A percentile compares a stretch with the other conserved stretches of the same genome.
Conservation (phyloP, 2,329 filamentous ascomycete genomes). For the Fusarium ambrosium region DNA sequence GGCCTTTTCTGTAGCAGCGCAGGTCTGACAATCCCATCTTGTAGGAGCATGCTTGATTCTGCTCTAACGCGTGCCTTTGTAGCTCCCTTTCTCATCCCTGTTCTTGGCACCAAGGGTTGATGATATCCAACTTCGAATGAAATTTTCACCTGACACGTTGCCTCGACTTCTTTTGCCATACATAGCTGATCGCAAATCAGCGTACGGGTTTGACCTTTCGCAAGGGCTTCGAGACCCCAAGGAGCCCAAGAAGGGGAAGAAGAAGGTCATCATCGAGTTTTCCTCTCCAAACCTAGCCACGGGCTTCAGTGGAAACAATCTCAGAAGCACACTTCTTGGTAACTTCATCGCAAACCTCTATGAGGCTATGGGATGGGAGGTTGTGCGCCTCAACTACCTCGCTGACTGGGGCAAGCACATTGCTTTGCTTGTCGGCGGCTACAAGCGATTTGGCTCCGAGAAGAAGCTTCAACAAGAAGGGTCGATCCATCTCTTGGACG, state of each 20-base stretch:
- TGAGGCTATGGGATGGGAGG: conserved; percentile 75
- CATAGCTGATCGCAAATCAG: conserved; percentile 14
- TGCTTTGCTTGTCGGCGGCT: conserved; percentile 73
- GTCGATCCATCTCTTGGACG: conserved; percentile 75
- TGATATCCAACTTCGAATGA: conserved; percentile 25
- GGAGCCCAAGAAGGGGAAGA: conserved; percentile 7
- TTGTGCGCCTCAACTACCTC: conserved; percentile 77
- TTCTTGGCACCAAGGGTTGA: conserved; percentile 30
- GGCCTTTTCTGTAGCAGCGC: conserved; percentile 17
- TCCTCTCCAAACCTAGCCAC: conserved; percentile 83
- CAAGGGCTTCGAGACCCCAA: conserved; percentile 12
- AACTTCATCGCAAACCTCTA: conserved; percentile 77
- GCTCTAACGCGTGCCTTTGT: background rate
- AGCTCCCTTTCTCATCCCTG: conserved; percentile 23
- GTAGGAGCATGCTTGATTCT: background rate
- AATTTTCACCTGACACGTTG: conserved; percentile 21
- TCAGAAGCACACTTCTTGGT: conserved; percentile 82
- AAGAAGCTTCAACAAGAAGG: conserved; percentile 71
- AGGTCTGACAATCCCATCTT: conserved; percentile 1
- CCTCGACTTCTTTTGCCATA: conserved; percentile 26
- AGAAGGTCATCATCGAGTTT: conserved; percentile 75
- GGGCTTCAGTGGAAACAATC: conserved; percentile 80
- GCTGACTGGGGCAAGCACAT: conserved; percentile 81
- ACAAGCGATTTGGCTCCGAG: conserved; percentile 73
- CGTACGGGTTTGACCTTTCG: conserved; percentile 18